Evolutionary conservation across 345 rosid genomes (phyloP), one percentile per base, ranked within the genome.

Genomic region (Stellera chamaejasme): DNA sequence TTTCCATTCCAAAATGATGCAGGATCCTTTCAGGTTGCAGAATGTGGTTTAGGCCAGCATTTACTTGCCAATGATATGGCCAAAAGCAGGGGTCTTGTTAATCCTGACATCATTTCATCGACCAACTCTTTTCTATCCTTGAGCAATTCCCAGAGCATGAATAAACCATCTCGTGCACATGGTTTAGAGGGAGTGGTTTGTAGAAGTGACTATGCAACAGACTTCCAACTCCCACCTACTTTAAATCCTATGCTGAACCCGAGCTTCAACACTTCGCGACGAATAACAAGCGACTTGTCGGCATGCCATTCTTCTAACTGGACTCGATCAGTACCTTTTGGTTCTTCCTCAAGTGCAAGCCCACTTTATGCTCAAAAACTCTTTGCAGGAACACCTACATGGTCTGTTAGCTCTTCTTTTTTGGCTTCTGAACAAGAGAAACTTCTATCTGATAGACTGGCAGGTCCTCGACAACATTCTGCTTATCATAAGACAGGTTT

Each of bases 31-130:
- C 68, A 63, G 60, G 73, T 72, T 64, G 69, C 41, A 23, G 74
- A 65, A 47, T 76, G 75, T 56, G 62, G 62, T 51, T 55, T 65
- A 50, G 59, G 64, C 58, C 73, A 67, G 56, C 68, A 63, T 10
- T 64, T 69, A 63, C 61, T 64, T 59, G 60, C 55, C 58, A 67
- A 63, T 66, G 63, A 67, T 59, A 55, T 48, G 54, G 68, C 73
- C 43, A 80, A 67, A 68, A 64, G 59, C 43, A 70, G 74, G 60
- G 74, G 70, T 25, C 59, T 61, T 64, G 72, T 77, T 48, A 68
- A 69, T 69, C 84, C 79, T 47, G 77, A 74, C 66, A 67, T 64
- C 70, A 61, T 74, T 64, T 69, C 72, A 64, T 58, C 72, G 49
- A 63, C 69, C 58, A 75, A 68, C 57, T 66, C 71, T 13, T 50